phyloP scores from a whole-genome alignment of 2,329 filamentous ascomycete species.

The Ophiosphaerella korrae region DNA sequence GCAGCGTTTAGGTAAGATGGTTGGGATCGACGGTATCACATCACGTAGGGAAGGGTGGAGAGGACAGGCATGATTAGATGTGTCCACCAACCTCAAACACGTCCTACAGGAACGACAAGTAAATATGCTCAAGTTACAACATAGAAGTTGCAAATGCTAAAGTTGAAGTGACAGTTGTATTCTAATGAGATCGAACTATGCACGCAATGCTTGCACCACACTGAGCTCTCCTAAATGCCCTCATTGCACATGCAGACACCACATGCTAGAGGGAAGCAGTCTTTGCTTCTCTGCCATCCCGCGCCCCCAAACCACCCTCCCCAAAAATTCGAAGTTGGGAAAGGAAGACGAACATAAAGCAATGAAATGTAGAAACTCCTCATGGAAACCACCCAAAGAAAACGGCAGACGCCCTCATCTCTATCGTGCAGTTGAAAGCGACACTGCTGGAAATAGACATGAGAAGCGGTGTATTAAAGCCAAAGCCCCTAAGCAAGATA shows the following conservation, averaged over 20 bases:
- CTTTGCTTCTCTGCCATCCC: slow-evolving; percentile 1
- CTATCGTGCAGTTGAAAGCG: slow-evolving; percentile 16
- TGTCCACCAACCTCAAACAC: not conserved
- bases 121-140: too few species aligned
- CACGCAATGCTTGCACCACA: slow-evolving; percentile 27
- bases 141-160: too few species aligned
- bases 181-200: slow-evolving; percentile 39
- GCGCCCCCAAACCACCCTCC: slow-evolving; percentile 12
- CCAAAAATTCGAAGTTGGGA: slow-evolving; percentile 2
- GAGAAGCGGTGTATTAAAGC: slow-evolving; percentile 12
- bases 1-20: slow-evolving; percentile 2
- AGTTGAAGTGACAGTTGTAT: slow-evolving; percentile 28
- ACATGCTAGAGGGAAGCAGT: slow-evolving; percentile 35
- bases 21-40: slow-evolving; percentile 11
- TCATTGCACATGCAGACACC: slow-evolving; percentile 18
- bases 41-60: slow-evolving; percentile 12
- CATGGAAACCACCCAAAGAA: slow-evolving; percentile 1
- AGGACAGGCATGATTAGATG: not conserved
- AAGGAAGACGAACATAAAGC: slow-evolving; percentile 15
- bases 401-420: slow-evolving; percentile 9
- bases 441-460: slow-evolving; percentile 15
- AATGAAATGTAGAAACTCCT: slow-evolving; percentile 8
- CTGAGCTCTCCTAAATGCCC: slow-evolving; percentile 26
- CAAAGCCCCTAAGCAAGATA: slow-evolving; percentile 10
- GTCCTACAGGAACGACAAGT: too few species aligned